A percentile compares a stretch with the other conserved stretches of the same genome.
phyloP scores from a whole-genome alignment of 106 monocot species.

The Platanthera guangdongensis region DNA sequence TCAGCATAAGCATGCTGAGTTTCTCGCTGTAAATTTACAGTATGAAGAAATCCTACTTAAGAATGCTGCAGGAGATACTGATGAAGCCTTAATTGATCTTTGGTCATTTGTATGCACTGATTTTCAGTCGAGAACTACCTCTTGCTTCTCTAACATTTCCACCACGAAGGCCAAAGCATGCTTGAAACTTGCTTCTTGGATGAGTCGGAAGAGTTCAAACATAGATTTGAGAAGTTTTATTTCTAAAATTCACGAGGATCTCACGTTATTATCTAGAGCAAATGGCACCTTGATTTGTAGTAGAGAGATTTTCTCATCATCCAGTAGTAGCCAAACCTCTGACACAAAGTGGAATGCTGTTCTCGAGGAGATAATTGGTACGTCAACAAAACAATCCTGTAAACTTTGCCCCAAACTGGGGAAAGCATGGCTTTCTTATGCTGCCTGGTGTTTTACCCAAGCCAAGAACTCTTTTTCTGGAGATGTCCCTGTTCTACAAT shows the following conservation, averaged over 20 bases:
- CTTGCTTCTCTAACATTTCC: conserved; percentile 20
- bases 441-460: conserved; percentile 91
- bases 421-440: conserved; percentile 94
- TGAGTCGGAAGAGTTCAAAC: conserved; percentile 37
- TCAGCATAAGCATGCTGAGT: conserved; percentile 23
- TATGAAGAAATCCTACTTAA: conserved; percentile 73
- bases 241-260: conserved; percentile 51
- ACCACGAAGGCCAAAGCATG: conserved; percentile 76
- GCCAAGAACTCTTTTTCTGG: conserved; percentile 44
- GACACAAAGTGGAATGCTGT: conserved; percentile 21
- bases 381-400: conserved; percentile 50
- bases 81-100: conserved; percentile 58
- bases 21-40: conserved; percentile 41
- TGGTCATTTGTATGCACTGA: conserved; percentile 51
- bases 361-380: conserved; percentile 73
- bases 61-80: conserved; percentile 59
- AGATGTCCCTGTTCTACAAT: conserved; percentile 27
- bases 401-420: conserved; percentile 61
- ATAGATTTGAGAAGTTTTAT: conserved; percentile 38
- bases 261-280: conserved; percentile 11
- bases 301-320: background rate
- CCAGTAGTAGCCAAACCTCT: conserved; percentile 11
- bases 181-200: conserved; percentile 78
- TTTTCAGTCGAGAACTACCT: conserved; percentile 29
- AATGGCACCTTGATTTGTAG: conserved; percentile 12